phyloP scores from a whole-genome alignment of 2,329 filamentous ascomycete species.

The Colletotrichum tofieldiae region DNA sequence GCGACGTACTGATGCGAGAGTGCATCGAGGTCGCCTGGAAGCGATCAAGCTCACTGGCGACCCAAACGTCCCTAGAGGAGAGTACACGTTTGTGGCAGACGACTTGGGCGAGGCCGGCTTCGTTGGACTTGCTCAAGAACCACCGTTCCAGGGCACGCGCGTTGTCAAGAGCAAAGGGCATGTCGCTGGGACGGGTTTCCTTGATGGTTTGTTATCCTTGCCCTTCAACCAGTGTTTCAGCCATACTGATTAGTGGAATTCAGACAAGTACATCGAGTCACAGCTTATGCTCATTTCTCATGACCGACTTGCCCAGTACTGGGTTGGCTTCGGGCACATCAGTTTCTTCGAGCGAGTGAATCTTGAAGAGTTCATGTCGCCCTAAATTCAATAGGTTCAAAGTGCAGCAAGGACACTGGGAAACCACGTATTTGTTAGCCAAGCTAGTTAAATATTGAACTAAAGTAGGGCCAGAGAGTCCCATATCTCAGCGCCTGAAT shows the following conservation, averaged over 20 bases:
- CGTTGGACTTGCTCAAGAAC: conserved; percentile 75
- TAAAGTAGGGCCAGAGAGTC: not conserved
- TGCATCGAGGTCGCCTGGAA: conserved; percentile 79
- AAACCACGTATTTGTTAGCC: not conserved
- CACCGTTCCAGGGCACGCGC: conserved; percentile 80
- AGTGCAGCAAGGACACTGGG: not conserved
- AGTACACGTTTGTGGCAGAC: conserved; percentile 84
- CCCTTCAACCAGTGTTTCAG: not conserved
- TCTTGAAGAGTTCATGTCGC: conserved; percentile 66
- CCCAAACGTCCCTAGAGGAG: conserved; percentile 88
- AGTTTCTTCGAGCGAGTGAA: conserved; percentile 74
- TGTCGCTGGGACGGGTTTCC: conserved; percentile 81
- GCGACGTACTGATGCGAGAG: conserved; percentile 61
- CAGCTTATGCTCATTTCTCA: conserved; percentile 85
- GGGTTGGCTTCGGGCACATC: conserved; percentile 76
- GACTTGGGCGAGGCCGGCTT: conserved; percentile 81
- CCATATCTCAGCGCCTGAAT: not conserved
- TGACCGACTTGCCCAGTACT: conserved; percentile 86
- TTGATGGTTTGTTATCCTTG: conserved; percentile 71
- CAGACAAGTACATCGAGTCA: conserved; percentile 82
- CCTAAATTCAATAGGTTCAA: conserved; percentile 35
- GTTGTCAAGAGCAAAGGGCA: conserved; percentile 84
- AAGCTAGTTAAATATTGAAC: not conserved
- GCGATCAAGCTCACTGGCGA: conserved; percentile 95
- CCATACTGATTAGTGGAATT: conserved; percentile 1